Conservation (phyloP, 108 stramenopile genomes). For the Skeletonema potamos region DNA sequence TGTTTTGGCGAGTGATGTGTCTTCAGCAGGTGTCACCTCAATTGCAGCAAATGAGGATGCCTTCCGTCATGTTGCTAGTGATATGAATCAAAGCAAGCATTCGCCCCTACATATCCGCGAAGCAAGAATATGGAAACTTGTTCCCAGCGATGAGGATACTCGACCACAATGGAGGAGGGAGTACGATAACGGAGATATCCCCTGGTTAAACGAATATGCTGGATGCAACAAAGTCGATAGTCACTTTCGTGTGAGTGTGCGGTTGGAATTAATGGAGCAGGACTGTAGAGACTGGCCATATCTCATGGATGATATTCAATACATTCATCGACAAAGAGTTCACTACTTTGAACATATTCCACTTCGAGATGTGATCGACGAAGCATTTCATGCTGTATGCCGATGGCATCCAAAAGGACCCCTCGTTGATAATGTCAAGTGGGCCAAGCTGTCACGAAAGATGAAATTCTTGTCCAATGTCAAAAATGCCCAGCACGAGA, state of each 20-base stretch:
- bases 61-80: slow-evolving; percentile 30
- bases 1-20: neutral
- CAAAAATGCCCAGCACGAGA: slow-evolving; percentile 45
- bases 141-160: slow-evolving; percentile 33
- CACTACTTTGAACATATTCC: slow-evolving; percentile 47
- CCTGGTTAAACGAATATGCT: slow-evolving; percentile 29
- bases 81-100: slow-evolving; percentile 12
- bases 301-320: neutral
- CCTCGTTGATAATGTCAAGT: slow-evolving; percentile 54
- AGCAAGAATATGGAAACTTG: slow-evolving; percentile 44
- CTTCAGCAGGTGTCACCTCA: neutral
- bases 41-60: neutral
- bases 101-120: slow-evolving; percentile 22
- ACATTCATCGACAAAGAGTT: slow-evolving; percentile 49
- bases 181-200: slow-evolving; percentile 43
- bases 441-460: slow-evolving; percentile 56
- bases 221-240: neutral
- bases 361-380: slow-evolving; percentile 31
- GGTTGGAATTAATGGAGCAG: slow-evolving; percentile 20
- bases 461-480: slow-evolving; percentile 50
- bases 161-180: slow-evolving; percentile 41
- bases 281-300: slow-evolving; percentile 33
- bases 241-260: slow-evolving; percentile 42
- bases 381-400: slow-evolving; percentile 45
- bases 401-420: slow-evolving; percentile 47